phyloP scores from a whole-genome alignment of 1,284 basidiomycete species.

The Termitomyces sp. region DNA sequence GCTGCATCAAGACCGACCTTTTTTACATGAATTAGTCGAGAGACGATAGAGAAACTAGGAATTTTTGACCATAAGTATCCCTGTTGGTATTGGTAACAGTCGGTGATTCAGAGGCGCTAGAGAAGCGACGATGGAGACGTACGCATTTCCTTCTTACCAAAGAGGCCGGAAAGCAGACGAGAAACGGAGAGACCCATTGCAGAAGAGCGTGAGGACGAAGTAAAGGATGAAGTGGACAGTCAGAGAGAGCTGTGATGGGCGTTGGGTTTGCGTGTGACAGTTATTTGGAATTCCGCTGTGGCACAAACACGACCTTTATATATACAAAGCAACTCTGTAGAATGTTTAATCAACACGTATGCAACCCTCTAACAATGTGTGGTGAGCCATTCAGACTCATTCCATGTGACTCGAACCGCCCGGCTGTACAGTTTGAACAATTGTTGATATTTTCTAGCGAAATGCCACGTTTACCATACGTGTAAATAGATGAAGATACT shows the following conservation, averaged over 20 bases:
- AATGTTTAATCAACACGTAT: constrained; percentile 8
- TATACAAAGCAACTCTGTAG: not conserved
- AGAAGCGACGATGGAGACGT: constrained; percentile 36
- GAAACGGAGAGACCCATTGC: constrained; percentile 87
- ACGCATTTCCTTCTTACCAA: constrained; percentile 99
- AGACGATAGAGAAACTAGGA: constrained; percentile 8
- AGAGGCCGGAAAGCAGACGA: constrained; percentile 78
- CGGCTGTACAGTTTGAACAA: not conserved
- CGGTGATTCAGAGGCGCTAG: constrained; percentile 39
- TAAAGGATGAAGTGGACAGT: constrained; percentile 29
- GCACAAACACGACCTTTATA: constrained; percentile 17
- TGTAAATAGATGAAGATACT: not conserved
- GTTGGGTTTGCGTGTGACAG: constrained; percentile 34
- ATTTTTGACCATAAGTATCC: constrained; percentile 65
- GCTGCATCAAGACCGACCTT: constrained; percentile 95
- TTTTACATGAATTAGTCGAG: constrained; percentile 14
- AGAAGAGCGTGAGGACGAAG: constrained; percentile 28
- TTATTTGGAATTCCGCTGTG: constrained; percentile 35
- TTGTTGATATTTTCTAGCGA: not conserved
- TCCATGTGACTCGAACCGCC: too few species aligned
- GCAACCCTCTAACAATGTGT: not conserved
- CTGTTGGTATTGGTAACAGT: constrained; percentile 35
- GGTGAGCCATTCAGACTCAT: not conserved
- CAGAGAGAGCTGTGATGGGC: constrained; percentile 24
- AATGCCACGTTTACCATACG: constrained; percentile 2